Base-by-base conservation (phyloP, 805 yeast species). In the Wickerhamomyces chambardii region DNA sequence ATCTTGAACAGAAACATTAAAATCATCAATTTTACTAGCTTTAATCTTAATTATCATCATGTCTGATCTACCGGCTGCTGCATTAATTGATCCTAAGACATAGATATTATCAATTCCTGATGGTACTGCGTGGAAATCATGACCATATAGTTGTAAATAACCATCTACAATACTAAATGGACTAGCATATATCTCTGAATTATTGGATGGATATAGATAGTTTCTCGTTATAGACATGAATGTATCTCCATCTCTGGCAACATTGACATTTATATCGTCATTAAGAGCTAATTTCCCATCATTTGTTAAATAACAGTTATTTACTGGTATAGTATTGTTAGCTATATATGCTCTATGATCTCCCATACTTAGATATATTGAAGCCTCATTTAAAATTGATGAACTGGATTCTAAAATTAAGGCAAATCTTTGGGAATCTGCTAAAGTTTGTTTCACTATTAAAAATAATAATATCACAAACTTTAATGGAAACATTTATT, bases 71-170 rank as follows among this genome's bases (percentile, higher is more conserved):
- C 36, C 29, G 15, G 34, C 35, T 6, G 34, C 31, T 12, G 38
- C 39, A 26, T 36, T 36, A 14, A 33, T 28, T 11, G 39, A 36
- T 9, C 36, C 39, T 9, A 36, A 17, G 12, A 36, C 39, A 15
- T 21, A 36, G 1, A 24, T 17, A 19, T 28, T 33, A 8, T 19
- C 22, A 19, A 34, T 29, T 15, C 37, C 39, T 14, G 30, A 12
- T n/a, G 30, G 30, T 17, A 36, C 29, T 15, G 39, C 39, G 19
- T 36, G 36, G 29, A 36, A 36, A 21, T 33, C 32, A 14, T 15
- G 26, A 2, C 36, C 36, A 28, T 32, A 36, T 12, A 36, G 12
- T 15, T 33, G 18, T 15, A 36, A 24, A n/a, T 24, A 22, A 22
- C 39, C 36, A 17, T 28, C 39, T 5, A 15, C 18, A 19, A 36